Conservation (phyloP, 495 filamentous ascomycete species). For the Penicillium crystallinum region DNA sequence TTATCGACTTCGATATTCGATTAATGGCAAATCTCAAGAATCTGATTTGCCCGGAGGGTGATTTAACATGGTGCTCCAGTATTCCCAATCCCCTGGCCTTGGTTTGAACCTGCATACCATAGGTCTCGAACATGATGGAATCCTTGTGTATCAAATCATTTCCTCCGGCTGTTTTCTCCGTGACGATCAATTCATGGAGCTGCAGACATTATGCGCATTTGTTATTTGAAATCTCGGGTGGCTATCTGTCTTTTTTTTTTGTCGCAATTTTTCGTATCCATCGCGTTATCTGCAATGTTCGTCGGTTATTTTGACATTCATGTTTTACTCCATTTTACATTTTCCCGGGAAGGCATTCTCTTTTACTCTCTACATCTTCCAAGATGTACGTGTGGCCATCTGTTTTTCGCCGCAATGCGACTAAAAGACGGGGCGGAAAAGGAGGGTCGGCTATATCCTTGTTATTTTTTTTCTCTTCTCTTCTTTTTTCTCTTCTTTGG, state of each 20-base stretch:
- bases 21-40: slow-evolving; percentile 13
- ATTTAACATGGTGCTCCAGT: not conserved
- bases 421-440: slow-evolving; percentile 17
- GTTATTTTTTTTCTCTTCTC: slow-evolving; percentile 9
- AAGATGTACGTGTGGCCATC: slow-evolving; percentile 6
- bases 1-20: slow-evolving; percentile 12
- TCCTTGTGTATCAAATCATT: not conserved
- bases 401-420: slow-evolving; percentile 15
- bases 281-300: slow-evolving; percentile 19
- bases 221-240: slow-evolving; percentile 29
- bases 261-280: slow-evolving; percentile 19
- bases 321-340: slow-evolving; percentile 22
- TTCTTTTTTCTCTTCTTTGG: slow-evolving; percentile 11
- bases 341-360: slow-evolving; percentile 23
- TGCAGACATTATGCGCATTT: slow-evolving; percentile 11
- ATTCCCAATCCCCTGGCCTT: not conserved
- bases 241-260: slow-evolving; percentile 19
- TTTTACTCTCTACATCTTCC: not conserved
- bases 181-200: not conserved
- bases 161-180: not conserved
- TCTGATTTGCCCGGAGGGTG: not conserved
- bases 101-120: not conserved
- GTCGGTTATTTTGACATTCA: slow-evolving; percentile 17
- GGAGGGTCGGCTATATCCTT: slow-evolving; percentile 25
- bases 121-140: not conserved